Evolutionary conservation across 805 yeast genomes (phyloP).

Genomic region (Metschnikowia aberdeeniae): DNA sequence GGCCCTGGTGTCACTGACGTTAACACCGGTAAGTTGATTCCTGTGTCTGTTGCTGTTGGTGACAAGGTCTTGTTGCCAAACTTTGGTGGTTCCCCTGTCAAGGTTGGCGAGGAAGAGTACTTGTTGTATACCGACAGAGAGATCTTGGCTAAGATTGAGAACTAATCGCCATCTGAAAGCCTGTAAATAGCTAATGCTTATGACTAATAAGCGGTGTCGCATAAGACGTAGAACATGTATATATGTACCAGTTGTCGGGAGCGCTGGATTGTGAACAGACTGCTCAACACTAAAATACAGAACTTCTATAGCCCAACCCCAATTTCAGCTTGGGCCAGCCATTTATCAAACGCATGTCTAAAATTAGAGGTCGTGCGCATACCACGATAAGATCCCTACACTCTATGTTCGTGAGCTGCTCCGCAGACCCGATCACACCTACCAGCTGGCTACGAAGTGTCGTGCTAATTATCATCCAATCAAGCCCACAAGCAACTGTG

Average conservation of each 20-base stretch:
- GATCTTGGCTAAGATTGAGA: slow-evolving; percentile 86
- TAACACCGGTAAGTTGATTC: slow-evolving; percentile 63
- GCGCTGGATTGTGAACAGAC: too few relatives aligned
- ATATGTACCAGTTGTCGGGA: too few relatives aligned
- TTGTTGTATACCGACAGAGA: slow-evolving; percentile 90
- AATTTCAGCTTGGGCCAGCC: background rate
- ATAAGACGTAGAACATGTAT: background rate
- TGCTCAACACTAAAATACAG: background rate
- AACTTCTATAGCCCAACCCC: background rate
- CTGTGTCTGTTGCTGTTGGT: slow-evolving; percentile 78
- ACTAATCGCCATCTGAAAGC: slow-evolving; percentile 14
- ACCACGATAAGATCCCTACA: slow-evolving; percentile 5
- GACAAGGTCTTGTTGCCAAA: slow-evolving; percentile 93
- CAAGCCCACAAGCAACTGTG: too few relatives aligned
- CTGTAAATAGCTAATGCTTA: slow-evolving; percentile 7
- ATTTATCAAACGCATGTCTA: background rate
- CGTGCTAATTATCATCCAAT: too few relatives aligned
- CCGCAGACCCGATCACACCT: background rate
- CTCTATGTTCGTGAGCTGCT: background rate
- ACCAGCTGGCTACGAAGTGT: background rate
- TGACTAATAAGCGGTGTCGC: background rate
- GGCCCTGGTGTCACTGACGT: slow-evolving; percentile 88
- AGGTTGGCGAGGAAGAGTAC: slow-evolving; percentile 79
- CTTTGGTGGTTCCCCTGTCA: slow-evolving; percentile 88
- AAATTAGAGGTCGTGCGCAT: slow-evolving; percentile 8